Evolutionary conservation across 371 early-diverging fungal genomes (phyloP), one percentile per base, ranked within the genome.

Genomic region (Mucor indicus): DNA sequence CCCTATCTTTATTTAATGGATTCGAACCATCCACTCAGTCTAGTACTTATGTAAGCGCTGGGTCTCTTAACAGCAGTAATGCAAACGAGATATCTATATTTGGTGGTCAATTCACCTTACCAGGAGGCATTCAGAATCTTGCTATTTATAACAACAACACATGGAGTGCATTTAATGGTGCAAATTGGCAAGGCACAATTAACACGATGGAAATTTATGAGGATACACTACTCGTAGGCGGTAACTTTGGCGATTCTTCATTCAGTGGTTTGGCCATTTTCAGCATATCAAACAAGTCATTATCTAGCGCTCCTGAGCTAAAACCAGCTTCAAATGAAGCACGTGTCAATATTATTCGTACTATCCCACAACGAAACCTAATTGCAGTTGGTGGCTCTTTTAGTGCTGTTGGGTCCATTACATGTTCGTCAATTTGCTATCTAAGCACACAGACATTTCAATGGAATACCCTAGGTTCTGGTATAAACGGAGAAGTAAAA

Each of bases 361-460:
- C 54, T 24, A 55, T 56, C 7, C 58, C 63, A 3, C 44, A 57
- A 9, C 53, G 54, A 21, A 45, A 51, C 0, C 21, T 42, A 13
- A 55, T 83, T 7, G 35, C 79, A 20, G 50, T 85, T 4, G 83
- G 69, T n/a, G 85, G 85, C 8, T 67, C 67, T 21, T 85, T 85
- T 49, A 64, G 60, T 6, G 66, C 69, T 1, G 64, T 78, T n/a
- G 83, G 76, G 0, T 60, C 54, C 1, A 35, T 78, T n/a, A 22
- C 38, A 0, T 85, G 85, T 24, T 35, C 67, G 12, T 52, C 55
- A 13, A 45, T 85, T 7, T 85, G 85, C 46, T 36, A 51, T 1
- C 45, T 77, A 1, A 56, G 63, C 32, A 53, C 61, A 2, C 48
- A 6, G 0, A 62, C 27, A n/a, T 37, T 60, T 30, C 73, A 72